Evolutionary conservation across 768 basidiomycete species (phyloP).

Genomic region (Floccularia luteovirens): DNA sequence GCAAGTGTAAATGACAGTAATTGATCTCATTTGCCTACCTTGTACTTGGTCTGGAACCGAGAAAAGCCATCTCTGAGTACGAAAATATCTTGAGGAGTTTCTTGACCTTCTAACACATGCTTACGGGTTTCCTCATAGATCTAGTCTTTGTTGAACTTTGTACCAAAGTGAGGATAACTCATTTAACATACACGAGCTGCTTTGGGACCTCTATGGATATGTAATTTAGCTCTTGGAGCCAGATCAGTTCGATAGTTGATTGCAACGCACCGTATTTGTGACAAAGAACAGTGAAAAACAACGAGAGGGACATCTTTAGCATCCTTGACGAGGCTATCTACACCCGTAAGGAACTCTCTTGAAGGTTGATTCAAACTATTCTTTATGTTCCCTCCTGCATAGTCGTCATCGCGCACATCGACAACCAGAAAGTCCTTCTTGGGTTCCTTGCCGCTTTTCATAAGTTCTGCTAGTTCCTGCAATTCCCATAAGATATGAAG

Average conservation of each 20-base stretch:
- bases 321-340: conserved; percentile 51
- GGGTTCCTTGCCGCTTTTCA: conserved; percentile 54
- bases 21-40: conserved; percentile 26
- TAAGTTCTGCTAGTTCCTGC: conserved; percentile 63
- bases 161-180: background rate
- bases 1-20: conserved; percentile 1
- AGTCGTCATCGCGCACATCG: conserved; percentile 84
- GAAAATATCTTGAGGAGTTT: conserved; percentile 43
- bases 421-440: conserved; percentile 68
- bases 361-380: conserved; percentile 59
- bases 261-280: conserved; percentile 65
- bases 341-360: conserved; percentile 41
- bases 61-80: conserved; percentile 70
- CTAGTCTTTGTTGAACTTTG: conserved; percentile 20
- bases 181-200: conserved; percentile 54
- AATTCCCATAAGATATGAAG: conserved; percentile 1
- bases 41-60: conserved; percentile 63
- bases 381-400: conserved; percentile 71
- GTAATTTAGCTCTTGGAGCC: conserved; percentile 5
- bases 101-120: conserved; percentile 34
- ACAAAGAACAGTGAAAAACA: conserved; percentile 75
- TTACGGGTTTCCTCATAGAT: conserved; percentile 61
- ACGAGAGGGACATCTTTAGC: conserved; percentile 56
- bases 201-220: conserved; percentile 49
- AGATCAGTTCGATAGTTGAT: background rate